A percentile compares a stretch with the other conserved stretches of the same genome.
Evolutionary conservation across 805 yeast genomes (phyloP).

Genomic region (Yarrowia osloensis): DNA sequence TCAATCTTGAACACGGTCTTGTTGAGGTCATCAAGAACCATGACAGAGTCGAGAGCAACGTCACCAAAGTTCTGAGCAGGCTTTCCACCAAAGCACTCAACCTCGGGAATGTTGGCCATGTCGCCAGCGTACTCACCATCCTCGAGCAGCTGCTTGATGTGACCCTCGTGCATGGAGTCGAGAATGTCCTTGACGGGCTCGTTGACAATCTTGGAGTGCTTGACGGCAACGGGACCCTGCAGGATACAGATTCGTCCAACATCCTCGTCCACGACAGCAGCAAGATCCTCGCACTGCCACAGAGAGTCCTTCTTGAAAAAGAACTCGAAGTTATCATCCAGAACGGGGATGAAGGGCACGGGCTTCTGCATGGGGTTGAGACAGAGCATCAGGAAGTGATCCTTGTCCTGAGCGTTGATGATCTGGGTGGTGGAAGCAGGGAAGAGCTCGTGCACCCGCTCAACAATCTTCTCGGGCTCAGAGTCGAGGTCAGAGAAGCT

Average conservation of each 20-base stretch:
- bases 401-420: constrained; percentile 93
- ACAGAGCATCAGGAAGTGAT: constrained; percentile 82
- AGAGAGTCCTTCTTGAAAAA: constrained; percentile 98
- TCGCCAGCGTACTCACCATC: constrained; percentile 72
- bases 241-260: constrained; percentile 98
- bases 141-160: constrained; percentile 62
- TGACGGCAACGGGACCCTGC: constrained; percentile 98
- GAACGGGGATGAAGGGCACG: constrained; percentile 94
- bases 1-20: constrained; percentile 45
- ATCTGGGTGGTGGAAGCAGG: constrained; percentile 79
- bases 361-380: constrained; percentile 89
- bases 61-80: constrained; percentile 45
- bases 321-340: constrained; percentile 91
- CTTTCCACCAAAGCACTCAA: constrained; percentile 84
- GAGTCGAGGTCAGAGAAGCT: constrained; percentile 64
- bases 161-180: constrained; percentile 89
- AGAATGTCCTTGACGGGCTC: constrained; percentile 91
- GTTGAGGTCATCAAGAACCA: constrained; percentile 31
- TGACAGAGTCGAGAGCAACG: constrained; percentile 40
- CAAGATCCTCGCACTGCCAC: constrained; percentile 98
- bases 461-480: constrained; percentile 61
- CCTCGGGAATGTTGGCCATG: constrained; percentile 72
- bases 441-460: constrained; percentile 63
- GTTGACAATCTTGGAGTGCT: constrained; percentile 78
- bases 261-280: constrained; percentile 92